phyloP scores from a whole-genome alignment of 1,284 basidiomycete species.

The Ustilago shanxiensis region DNA sequence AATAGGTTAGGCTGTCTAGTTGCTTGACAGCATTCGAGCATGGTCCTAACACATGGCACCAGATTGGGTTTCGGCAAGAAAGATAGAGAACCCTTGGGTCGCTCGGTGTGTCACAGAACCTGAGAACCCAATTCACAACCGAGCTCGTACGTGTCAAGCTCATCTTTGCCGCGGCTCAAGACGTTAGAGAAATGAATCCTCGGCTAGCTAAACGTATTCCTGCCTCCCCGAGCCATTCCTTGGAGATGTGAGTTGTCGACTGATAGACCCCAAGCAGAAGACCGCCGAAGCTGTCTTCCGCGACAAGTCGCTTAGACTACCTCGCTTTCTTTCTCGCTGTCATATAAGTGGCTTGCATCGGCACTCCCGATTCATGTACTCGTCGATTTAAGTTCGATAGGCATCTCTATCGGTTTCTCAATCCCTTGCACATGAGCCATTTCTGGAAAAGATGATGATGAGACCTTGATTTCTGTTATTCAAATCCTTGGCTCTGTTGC shows the following conservation, averaged over 20 bases:
- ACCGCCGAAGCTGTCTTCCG: neutral
- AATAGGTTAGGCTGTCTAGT: too few species aligned
- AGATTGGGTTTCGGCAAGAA: too few species aligned
- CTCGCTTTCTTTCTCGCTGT: neutral
- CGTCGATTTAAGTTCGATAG: neutral
- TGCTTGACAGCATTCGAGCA: too few species aligned
- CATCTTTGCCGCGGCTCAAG: too few species aligned
- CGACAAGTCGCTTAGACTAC: neutral
- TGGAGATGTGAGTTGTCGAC: neutral
- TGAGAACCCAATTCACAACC: too few species aligned
- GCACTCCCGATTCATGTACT: neutral
- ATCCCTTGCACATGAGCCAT: neutral
- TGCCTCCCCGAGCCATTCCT: neutral
- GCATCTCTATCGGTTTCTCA: too few species aligned
- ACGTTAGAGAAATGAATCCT: neutral
- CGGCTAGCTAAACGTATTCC: neutral
- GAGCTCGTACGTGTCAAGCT: too few species aligned
- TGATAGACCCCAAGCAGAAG: neutral
- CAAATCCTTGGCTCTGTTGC: neutral
- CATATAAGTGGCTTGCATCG: neutral
- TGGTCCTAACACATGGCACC: too few species aligned
- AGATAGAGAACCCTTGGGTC: too few species aligned
- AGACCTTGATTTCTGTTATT: neutral
- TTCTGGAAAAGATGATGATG: neutral
- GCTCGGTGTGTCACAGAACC: too few species aligned